phyloP scores from a whole-genome alignment of 495 filamentous ascomycete species.

The Hypoxylon lenormandii region DNA sequence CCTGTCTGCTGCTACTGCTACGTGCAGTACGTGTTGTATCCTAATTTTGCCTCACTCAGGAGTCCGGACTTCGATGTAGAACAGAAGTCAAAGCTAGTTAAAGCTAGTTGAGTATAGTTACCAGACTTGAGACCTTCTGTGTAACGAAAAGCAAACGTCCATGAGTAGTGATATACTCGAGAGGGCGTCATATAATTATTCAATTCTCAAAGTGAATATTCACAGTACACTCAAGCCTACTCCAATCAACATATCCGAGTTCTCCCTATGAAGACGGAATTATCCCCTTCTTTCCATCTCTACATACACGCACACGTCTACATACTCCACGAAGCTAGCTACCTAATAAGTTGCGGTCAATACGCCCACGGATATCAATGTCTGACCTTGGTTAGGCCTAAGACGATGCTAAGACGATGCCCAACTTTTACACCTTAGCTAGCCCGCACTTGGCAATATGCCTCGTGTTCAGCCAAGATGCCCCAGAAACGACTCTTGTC shows the following conservation, averaged over 20 bases:
- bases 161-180: constrained; percentile 1
- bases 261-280: no score
- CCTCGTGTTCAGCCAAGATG: constrained; percentile 36
- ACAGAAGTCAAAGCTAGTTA: constrained; percentile 1
- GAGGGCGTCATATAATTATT: constrained; percentile 24
- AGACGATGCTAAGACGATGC: constrained; percentile 37
- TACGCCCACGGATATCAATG: constrained; percentile 12
- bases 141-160: constrained; percentile 10
- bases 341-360: constrained; percentile 25
- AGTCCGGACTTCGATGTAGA: background rate
- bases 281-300: background rate
- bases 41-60: constrained; percentile 6
- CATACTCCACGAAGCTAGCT: background rate
- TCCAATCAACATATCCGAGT: background rate
- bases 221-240: background rate
- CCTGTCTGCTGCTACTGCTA: no score
- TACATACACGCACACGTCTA: background rate
- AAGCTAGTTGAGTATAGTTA: constrained; percentile 14
- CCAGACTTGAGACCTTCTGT: constrained; percentile 12
- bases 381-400: constrained; percentile 38
- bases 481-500: constrained; percentile 18
- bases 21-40: no score
- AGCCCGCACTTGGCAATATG: constrained; percentile 35
- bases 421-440: constrained; percentile 26
- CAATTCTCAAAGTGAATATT: background rate